phyloP scores from a whole-genome alignment of 192 early-diverging fungal genomes.

The Backusella morwellensis region DNA sequence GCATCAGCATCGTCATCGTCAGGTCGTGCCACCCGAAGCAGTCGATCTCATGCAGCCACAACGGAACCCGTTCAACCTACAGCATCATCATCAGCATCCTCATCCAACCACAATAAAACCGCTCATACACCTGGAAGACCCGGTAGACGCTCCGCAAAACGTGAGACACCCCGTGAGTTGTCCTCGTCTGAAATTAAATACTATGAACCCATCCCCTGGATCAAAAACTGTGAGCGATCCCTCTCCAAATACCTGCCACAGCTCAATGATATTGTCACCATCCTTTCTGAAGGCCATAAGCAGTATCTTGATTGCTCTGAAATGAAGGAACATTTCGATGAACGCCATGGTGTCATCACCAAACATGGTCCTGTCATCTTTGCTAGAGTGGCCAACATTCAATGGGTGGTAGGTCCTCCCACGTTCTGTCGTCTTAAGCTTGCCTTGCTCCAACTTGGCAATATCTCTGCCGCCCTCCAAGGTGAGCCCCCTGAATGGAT shows the following conservation, averaged over 20 bases:
- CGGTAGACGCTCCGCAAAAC: background rate
- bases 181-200: conserved; percentile 13
- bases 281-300: conserved; percentile 55
- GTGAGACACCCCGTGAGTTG: conserved; percentile 1
- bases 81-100: background rate
- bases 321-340: conserved; percentile 27
- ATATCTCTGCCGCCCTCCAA: conserved; percentile 44
- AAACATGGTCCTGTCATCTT: conserved; percentile 42
- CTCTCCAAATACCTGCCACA: conserved; percentile 63
- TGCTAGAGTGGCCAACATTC: conserved; percentile 52
- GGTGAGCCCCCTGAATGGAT: conserved; percentile 18
- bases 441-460: conserved; percentile 41
- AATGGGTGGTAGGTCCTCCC: conserved; percentile 69
- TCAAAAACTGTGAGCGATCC: conserved; percentile 38
- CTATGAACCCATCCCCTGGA: conserved; percentile 51
- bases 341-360: conserved; percentile 32
- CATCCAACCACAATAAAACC: background rate
- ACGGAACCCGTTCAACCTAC: background rate
- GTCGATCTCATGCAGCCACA: background rate
- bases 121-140: background rate
- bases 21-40: background rate
- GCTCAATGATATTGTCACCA: conserved; percentile 55
- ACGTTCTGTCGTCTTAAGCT: conserved; percentile 61
- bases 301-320: conserved; percentile 51
- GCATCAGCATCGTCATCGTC: background rate